Base-by-base conservation (phyloP, 164 flowering plant genomes). In the Magnolia officinalis region DNA sequence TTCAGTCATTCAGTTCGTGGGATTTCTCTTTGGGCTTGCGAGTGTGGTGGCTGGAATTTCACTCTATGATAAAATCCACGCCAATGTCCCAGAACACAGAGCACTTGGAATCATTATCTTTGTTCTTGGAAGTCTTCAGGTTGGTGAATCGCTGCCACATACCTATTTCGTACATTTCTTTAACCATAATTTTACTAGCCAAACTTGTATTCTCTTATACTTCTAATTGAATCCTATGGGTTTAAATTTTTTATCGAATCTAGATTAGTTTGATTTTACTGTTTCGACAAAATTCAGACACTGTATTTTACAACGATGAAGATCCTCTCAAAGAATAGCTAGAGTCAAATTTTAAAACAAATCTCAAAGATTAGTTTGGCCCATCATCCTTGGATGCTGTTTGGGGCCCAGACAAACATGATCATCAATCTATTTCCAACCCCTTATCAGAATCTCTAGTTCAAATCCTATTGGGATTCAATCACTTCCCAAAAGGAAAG, bases 111-210 rank as follows among this genome's bases (percentile, higher is more conserved):
- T 90, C 37, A 83, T 90, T 72, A 82, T 87, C 72, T 77, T 92
- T 58, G 83, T 79, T 19, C 88, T 89, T 18, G 84, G 86, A 75
- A 84, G 85, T 77, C 92, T 94, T 76, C 99, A 96, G 94, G 97
- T 95, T 75, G 52, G 81, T 72, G n/a, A 80, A 8, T 19, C 24
- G 45, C 29, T 23, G 31, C n/a, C 51, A 58, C 19, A 18, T 19
- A n/a, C 29, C 26, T 63, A 21, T 63, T 2, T 20, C 63, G 16
- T 19, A 7, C 9, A 29, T 68, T 67, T 68, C 19, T 31, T 29
- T 31, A 29, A 37, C n/a, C 51, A 14, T 65, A 65, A 20, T 20
- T 37, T 55, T 55, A 55, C 61, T 16, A 55, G 61, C 13, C 16
- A 11, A 55, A 16, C 19, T 37, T 31, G 49, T 31, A 7, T 37